phyloP scores from a whole-genome alignment of 2,329 filamentous ascomycete genomes.

The Penicillium sp. region DNA sequence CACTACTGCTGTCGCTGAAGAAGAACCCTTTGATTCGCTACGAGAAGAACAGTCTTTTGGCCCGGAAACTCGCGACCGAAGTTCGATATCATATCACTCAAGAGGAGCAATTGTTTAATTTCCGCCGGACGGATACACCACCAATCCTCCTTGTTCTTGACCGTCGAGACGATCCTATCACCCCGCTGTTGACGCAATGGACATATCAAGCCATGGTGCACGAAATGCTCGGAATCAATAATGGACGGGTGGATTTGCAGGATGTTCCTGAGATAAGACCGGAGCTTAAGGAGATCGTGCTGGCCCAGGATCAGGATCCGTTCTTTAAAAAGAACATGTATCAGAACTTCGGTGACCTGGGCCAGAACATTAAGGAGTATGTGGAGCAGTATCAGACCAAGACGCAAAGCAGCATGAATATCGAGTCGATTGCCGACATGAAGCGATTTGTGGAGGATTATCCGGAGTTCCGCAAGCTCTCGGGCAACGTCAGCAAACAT shows the following conservation, averaged over 20 bases:
- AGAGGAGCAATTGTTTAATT: conserved; percentile 95
- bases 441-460: conserved; percentile 99
- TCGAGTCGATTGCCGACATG: conserved; percentile 98
- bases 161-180: conserved; percentile 89
- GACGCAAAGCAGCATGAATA: conserved; percentile 92
- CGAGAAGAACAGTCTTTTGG: conserved; percentile 82
- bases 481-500: conserved; percentile 97
- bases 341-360: conserved; percentile 92
- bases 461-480: conserved; percentile 93
- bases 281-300: conserved; percentile 87
- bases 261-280: conserved; percentile 79
- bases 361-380: conserved; percentile 97
- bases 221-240: conserved; percentile 87
- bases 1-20: conserved; percentile 81
- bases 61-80: conserved; percentile 91
- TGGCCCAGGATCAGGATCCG: conserved; percentile 94
- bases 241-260: conserved; percentile 87
- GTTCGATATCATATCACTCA: conserved; percentile 90
- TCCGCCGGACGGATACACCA: conserved; percentile 88
- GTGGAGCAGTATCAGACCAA: conserved; percentile 97
- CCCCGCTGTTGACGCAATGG: conserved; percentile 93
- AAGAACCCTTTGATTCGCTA: conserved; percentile 96
- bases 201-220: conserved; percentile 99
- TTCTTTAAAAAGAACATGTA: conserved; percentile 99
- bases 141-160: conserved; percentile 90